phyloP scores from a whole-genome alignment of 768 basidiomycete species.

The Amanita exitialis region DNA sequence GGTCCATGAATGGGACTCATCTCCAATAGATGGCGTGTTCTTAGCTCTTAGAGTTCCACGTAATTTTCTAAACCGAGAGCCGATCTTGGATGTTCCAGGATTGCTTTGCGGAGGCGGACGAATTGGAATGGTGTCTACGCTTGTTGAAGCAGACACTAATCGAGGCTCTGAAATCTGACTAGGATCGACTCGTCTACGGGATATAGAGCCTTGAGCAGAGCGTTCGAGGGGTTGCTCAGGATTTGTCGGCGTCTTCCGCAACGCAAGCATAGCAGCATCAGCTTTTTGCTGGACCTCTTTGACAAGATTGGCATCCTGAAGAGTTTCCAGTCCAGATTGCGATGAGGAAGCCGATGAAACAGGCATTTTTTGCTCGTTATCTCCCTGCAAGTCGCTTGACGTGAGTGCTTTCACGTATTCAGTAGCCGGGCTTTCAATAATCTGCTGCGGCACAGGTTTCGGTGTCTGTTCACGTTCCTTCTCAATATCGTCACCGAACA shows the following conservation, averaged over 20 bases:
- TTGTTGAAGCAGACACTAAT: slow-evolving; percentile 57
- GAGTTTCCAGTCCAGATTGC: not conserved
- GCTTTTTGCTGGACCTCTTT: slow-evolving; percentile 59
- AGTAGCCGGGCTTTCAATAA: slow-evolving; percentile 2
- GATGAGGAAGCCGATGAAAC: not conserved
- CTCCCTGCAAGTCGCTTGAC: not conserved
- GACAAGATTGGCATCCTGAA: slow-evolving; percentile 42
- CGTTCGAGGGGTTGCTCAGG: not conserved
- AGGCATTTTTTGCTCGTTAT: not conserved
- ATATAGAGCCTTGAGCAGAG: slow-evolving; percentile 18
- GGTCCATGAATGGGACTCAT: not conserved
- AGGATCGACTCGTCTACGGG: slow-evolving; percentile 50
- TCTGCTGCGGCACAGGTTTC: slow-evolving; percentile 13
- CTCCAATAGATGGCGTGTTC: slow-evolving; percentile 14
- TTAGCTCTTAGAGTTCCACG: slow-evolving; percentile 57
- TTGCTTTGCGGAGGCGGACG: slow-evolving; percentile 39
- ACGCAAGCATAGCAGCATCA: slow-evolving; percentile 53
- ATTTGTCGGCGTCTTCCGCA: slow-evolving; percentile 40
- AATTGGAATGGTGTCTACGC: slow-evolving; percentile 57
- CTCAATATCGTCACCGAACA: slow-evolving; percentile 49
- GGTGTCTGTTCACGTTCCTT: slow-evolving; percentile 15
- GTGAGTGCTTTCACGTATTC: not conserved
- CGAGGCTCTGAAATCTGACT: slow-evolving; percentile 59
- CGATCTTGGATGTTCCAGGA: slow-evolving; percentile 46
- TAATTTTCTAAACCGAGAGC: slow-evolving; percentile 64